phyloP scores from a whole-genome alignment of 805 yeast species.

The Cyberlindnera petersonii region DNA sequence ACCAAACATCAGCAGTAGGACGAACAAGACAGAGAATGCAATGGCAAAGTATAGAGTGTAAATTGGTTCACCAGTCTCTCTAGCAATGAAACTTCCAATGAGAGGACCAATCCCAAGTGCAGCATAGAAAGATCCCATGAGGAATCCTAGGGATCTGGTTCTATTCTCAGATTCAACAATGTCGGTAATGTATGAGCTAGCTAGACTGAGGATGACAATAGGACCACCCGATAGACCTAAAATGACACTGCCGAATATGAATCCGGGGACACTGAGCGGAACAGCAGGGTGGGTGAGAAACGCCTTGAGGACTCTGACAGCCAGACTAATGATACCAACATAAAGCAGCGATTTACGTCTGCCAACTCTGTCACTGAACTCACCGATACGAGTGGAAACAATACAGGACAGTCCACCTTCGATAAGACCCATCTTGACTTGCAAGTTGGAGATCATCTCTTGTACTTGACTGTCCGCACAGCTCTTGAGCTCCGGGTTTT shows the following conservation, averaged over 20 bases:
- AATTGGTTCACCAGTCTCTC: slow-evolving; percentile 26
- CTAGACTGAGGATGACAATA: slow-evolving; percentile 49
- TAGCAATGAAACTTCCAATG: slow-evolving; percentile 42
- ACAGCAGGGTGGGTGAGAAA: slow-evolving; percentile 32
- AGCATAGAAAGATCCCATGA: slow-evolving; percentile 53
- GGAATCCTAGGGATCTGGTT: slow-evolving; percentile 53
- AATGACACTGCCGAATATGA: slow-evolving; percentile 43
- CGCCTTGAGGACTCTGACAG: slow-evolving; percentile 22
- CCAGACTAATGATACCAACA: slow-evolving; percentile 25
- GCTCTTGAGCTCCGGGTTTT: slow-evolving; percentile 10
- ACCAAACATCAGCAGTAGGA: slow-evolving; percentile 35
- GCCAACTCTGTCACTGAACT: slow-evolving; percentile 61
- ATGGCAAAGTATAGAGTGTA: slow-evolving; percentile 31
- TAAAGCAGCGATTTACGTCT: slow-evolving; percentile 46
- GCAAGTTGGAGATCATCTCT: slow-evolving; percentile 42
- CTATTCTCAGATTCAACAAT: slow-evolving; percentile 61
- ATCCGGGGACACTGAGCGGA: slow-evolving; percentile 34
- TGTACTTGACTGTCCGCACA: slow-evolving; percentile 43
- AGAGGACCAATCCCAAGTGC: slow-evolving; percentile 68
- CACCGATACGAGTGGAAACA: slow-evolving; percentile 60
- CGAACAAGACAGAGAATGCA: slow-evolving; percentile 29
- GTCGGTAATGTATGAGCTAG: slow-evolving; percentile 72
- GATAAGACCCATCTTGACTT: slow-evolving; percentile 39
- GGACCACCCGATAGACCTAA: slow-evolving; percentile 61
- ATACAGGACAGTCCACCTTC: slow-evolving; percentile 44